Conservation (phyloP, 495 filamentous ascomycete genomes). For the Tuber borchii region DNA sequence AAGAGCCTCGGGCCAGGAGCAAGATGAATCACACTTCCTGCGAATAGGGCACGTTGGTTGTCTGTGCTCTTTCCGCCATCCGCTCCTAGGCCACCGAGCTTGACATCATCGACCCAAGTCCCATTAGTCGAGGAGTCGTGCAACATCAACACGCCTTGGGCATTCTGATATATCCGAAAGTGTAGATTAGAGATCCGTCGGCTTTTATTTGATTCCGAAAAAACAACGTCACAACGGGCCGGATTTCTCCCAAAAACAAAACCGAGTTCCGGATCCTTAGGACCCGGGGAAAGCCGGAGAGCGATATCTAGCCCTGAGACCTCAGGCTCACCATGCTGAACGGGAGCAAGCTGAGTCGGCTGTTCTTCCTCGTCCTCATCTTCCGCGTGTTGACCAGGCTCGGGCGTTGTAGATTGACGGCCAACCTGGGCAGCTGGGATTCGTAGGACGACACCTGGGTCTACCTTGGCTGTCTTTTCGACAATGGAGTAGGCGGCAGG, state of each 20-base stretch:
- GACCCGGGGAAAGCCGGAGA: conserved; percentile 64
- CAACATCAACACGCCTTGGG: conserved; percentile 74
- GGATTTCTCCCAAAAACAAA: conserved; percentile 79
- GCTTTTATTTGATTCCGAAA: conserved; percentile 48
- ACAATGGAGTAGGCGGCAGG: conserved; percentile 64
- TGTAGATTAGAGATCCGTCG: conserved; percentile 77
- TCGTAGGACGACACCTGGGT: conserved; percentile 56
- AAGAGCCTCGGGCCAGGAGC: conserved; percentile 52
- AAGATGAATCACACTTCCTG: conserved; percentile 67
- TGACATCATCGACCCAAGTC: conserved; percentile 67
- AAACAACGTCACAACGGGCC: conserved; percentile 64
- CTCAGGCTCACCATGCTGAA: conserved; percentile 50
- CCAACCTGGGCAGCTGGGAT: conserved; percentile 29
- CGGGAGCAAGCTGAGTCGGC: conserved; percentile 49
- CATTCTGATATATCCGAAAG: conserved; percentile 82
- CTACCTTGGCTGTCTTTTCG: conserved; percentile 47
- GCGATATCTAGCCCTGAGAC: conserved; percentile 50
- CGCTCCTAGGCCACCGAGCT: conserved; percentile 47
- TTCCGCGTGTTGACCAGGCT: conserved; percentile 37
- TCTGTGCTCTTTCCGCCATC: conserved; percentile 45
- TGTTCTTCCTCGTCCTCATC: conserved; percentile 50
- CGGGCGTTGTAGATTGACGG: background rate
- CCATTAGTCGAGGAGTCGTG: conserved; percentile 90
- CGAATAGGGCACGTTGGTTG: conserved; percentile 58
- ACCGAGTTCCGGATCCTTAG: conserved; percentile 59